Evolutionary conservation across 139 green algal species (phyloP).

Genomic region (Edaphochlamys debaryana): DNA sequence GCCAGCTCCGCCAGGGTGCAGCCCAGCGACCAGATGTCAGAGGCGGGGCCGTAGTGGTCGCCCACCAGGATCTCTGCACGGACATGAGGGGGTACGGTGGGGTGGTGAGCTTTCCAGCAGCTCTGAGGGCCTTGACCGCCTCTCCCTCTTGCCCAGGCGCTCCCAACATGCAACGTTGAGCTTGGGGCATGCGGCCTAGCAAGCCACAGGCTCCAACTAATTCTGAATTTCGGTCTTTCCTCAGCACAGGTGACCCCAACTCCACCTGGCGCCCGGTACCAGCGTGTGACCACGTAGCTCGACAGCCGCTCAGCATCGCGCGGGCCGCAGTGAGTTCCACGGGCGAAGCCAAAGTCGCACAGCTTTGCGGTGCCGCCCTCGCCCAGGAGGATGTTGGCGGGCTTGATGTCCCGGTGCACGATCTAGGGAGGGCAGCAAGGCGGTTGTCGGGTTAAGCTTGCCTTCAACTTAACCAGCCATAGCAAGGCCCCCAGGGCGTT

Average conservation of each 20-base stretch:
- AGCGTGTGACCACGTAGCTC: constrained; percentile 76
- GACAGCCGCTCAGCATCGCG: background rate
- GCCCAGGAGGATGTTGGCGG: constrained; percentile 83
- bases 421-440: background rate
- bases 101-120: no score
- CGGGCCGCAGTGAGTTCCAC: constrained; percentile 60
- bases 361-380: constrained; percentile 67
- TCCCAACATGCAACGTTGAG: no score
- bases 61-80: constrained; percentile 84
- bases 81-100: no score
- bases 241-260: no score
- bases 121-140: no score
- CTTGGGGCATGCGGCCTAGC: no score
- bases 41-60: constrained; percentile 61
- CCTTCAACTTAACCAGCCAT: no score
- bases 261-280: constrained; percentile 52
- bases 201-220: no score
- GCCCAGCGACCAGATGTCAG: constrained; percentile 51
- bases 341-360: constrained; percentile 86
- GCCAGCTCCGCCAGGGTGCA: constrained; percentile 83
- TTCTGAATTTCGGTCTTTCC: no score
- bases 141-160: no score
- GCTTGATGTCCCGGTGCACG: constrained; percentile 79
- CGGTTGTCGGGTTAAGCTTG: no score
- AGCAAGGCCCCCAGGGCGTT: no score